Conservation (phyloP, 495 filamentous ascomycete species). For the Durotheca rogersii region DNA sequence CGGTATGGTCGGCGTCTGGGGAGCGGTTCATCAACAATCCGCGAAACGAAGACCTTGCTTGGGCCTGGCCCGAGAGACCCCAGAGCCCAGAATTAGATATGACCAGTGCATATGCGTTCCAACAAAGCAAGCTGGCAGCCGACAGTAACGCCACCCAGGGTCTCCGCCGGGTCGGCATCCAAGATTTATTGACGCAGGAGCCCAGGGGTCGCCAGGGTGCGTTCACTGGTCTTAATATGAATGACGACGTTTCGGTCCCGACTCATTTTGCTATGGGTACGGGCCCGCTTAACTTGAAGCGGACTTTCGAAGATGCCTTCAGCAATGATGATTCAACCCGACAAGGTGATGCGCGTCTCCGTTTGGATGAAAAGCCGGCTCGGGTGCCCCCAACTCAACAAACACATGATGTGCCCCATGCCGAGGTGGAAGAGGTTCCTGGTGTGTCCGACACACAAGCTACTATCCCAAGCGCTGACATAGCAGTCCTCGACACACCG, state of each 20-base stretch:
- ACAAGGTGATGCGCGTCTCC: neutral
- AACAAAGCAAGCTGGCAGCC: constrained; percentile 37
- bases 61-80: neutral
- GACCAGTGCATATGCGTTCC: constrained; percentile 43
- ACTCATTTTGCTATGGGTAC: neutral
- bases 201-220: constrained; percentile 1
- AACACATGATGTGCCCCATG: neutral
- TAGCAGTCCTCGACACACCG: too few species aligned
- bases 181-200: constrained; percentile 29
- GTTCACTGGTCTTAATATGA: too few species aligned
- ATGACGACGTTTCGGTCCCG: too few species aligned
- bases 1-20: constrained; percentile 27
- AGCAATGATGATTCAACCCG: neutral
- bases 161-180: constrained; percentile 24
- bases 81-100: constrained; percentile 38
- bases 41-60: constrained; percentile 14
- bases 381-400: neutral
- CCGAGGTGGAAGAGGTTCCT: neutral
- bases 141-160: constrained; percentile 6
- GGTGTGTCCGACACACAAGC: neutral
- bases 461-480: neutral
- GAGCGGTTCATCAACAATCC: constrained; percentile 35
- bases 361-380: neutral
- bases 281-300: constrained; percentile 9
- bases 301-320: constrained; percentile 23